Evolutionary conservation across 2,329 filamentous ascomycete genomes (phyloP), one percentile per base, ranked within the genome.

Genomic region (Beauveria bassiana): DNA sequence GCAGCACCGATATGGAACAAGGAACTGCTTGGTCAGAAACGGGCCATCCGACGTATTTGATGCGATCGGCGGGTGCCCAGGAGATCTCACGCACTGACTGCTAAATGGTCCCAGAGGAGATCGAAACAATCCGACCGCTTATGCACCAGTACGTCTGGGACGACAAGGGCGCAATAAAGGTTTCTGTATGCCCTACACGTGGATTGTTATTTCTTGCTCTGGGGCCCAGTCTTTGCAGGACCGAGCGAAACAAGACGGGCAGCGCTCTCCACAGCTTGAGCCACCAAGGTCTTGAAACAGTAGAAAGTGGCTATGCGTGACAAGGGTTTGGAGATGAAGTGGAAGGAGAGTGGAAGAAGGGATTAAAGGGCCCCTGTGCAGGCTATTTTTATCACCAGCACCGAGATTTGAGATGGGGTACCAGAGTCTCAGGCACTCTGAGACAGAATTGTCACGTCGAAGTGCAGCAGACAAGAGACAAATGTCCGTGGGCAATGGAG

Each of bases 1-100:
- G 31, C 46, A 40, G 26, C 28, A 46, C 40, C 40, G 47, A 52
- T 34, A 53, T 60, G 57, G 26, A 59, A 38, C 47, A 59, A n/a
- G n/a, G 47, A 59, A 59, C 46, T 18, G 14, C 5, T 42, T 18
- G 38, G 22, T 60, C 58, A 60, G 50, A 51, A 60, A 60, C 42
- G 58, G 58, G 58, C 50, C 50, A 60, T 60, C 58, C 58, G 59
- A 61, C 59, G 59, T 61, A 62, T 58, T 58, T 62, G 61, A 57
- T 51, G 49, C 42, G 61, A 62, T 62, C 61, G 54, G 58, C 61
- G 59, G 40, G 51, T 49, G 51, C 31, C 61, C 38, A 62, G 59
- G 47, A 61, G 59, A 61, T 56, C 52, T 57, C 51, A 54, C 53
- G 61, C 53, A 62, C 61, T 62, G 61, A 58, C 61, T 62, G 46